phyloP scores from a whole-genome alignment of 31 red algal species.

The Odonthalia washingtoniensis region DNA sequence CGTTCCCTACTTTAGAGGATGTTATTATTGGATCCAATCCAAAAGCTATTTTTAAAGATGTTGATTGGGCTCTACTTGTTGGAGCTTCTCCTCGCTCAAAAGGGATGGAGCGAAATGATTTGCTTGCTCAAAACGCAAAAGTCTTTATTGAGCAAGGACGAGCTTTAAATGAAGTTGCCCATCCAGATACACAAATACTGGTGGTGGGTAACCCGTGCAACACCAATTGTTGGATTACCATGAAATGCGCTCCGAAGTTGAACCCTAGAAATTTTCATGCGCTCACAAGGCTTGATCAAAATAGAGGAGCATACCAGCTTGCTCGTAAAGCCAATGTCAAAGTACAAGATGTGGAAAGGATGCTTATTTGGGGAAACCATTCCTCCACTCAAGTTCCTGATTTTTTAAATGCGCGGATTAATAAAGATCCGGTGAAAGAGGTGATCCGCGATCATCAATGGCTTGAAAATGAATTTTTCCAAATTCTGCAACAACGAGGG shows the following conservation, averaged over 20 bases:
- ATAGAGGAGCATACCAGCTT: constrained; percentile 76
- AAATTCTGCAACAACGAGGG: constrained; percentile 89
- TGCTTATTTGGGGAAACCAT: constrained; percentile 98
- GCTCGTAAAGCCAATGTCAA: constrained; percentile 50
- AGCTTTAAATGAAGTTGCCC: constrained; percentile 77
- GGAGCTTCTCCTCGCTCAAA: constrained; percentile 91
- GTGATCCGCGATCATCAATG: constrained; percentile 56
- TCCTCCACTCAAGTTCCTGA: constrained; percentile 96
- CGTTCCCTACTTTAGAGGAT: constrained; percentile 76
- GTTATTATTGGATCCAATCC: constrained; percentile 70
- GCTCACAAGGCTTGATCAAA: constrained; percentile 96
- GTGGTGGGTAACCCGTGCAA: constrained; percentile 99
- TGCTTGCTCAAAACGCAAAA: constrained; percentile 87
- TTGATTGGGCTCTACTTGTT: constrained; percentile 84
- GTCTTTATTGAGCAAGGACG: constrained; percentile 90
- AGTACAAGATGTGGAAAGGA: constrained; percentile 81
- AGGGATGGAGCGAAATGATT: constrained; percentile 94
- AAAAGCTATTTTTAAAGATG: constrained; percentile 72
- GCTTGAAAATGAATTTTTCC: constrained; percentile 74
- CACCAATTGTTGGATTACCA: constrained; percentile 86
- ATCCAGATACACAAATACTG: constrained; percentile 65
- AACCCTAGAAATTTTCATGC: constrained; percentile 85
- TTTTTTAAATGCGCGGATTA: constrained; percentile 60
- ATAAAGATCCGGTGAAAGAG: constrained; percentile 38
- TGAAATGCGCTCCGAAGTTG: constrained; percentile 54